Conservation (phyloP, 1,284 basidiomycete genomes). For the Rhodofomes roseus region DNA sequence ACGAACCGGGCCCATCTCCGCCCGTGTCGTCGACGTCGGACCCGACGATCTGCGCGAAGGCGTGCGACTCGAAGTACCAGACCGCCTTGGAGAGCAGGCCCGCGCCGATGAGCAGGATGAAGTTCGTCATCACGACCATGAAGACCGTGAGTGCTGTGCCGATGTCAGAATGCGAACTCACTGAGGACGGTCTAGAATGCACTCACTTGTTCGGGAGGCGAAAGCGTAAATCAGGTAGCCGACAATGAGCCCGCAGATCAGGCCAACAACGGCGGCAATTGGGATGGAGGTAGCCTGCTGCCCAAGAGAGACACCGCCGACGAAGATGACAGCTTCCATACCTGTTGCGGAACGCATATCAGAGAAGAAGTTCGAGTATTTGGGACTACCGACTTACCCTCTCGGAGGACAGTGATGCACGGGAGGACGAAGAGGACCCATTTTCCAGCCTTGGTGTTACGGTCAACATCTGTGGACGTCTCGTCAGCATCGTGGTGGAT, state of each 20-base stretch:
- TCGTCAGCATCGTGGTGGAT: neutral
- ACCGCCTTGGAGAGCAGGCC: slow-evolving; percentile 80
- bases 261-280: slow-evolving; percentile 81
- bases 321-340: slow-evolving; percentile 90
- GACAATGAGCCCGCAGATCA: slow-evolving; percentile 68
- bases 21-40: slow-evolving; percentile 71
- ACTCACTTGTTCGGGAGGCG: slow-evolving; percentile 66
- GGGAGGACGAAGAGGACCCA: slow-evolving; percentile 89
- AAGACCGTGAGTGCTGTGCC: slow-evolving; percentile 70
- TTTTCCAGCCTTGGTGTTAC: slow-evolving; percentile 53
- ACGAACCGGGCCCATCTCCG: slow-evolving; percentile 82
- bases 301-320: slow-evolving; percentile 87
- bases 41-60: slow-evolving; percentile 70
- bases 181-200: neutral
- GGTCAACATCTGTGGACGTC: slow-evolving; percentile 35
- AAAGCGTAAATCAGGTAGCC: slow-evolving; percentile 76
- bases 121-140: slow-evolving; percentile 84
- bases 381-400: slow-evolving; percentile 47
- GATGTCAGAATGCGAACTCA: neutral
- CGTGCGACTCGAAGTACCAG: slow-evolving; percentile 67
- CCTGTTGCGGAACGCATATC: slow-evolving; percentile 34
- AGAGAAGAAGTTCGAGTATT: neutral
- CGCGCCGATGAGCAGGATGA: slow-evolving; percentile 88
- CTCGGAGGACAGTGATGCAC: slow-evolving; percentile 85
- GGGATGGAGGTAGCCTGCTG: slow-evolving; percentile 82